Percentiles rank a stretch among this genome's conserved stretches.
These are phyloP conservation scores for Leccinum fallax DNA, from an alignment of 1,284 basidiomycete genomes.

Conservation along the genomic window DNA sequence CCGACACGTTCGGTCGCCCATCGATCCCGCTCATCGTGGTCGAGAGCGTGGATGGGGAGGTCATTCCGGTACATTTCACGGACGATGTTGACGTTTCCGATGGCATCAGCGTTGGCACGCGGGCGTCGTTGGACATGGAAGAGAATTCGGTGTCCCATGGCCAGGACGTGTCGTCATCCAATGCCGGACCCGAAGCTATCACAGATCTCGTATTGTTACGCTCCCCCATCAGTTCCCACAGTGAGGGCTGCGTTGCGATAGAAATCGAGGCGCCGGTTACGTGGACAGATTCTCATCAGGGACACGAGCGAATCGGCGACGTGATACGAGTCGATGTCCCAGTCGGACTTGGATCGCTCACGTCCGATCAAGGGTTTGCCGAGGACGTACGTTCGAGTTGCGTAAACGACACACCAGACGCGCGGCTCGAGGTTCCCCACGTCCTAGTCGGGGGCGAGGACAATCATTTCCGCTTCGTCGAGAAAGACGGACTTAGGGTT, in stretches of 20 bases:
- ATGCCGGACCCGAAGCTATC: neutral
- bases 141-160: neutral
- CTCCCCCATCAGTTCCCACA: neutral
- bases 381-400: neutral
- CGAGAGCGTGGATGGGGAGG: conserved; percentile 16
- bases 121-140: neutral
- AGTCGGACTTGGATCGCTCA: neutral
- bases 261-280: neutral
- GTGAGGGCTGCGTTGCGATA: neutral
- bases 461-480: neutral
- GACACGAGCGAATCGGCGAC: neutral
- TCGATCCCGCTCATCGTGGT: conserved; percentile 22
- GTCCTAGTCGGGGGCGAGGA: neutral
- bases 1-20: neutral
- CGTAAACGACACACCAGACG: neutral
- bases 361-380: neutral
- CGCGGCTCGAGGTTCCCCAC: neutral
- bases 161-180: neutral
- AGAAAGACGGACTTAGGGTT: neutral
- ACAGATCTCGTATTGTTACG: neutral
- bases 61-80: conserved; percentile 9
- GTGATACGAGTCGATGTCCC: neutral
- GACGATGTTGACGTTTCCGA: conserved; percentile 4
- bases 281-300: neutral
- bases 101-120: neutral